Conservation (phyloP, 768 basidiomycete genomes). For the Lepiota venenata region DNA sequence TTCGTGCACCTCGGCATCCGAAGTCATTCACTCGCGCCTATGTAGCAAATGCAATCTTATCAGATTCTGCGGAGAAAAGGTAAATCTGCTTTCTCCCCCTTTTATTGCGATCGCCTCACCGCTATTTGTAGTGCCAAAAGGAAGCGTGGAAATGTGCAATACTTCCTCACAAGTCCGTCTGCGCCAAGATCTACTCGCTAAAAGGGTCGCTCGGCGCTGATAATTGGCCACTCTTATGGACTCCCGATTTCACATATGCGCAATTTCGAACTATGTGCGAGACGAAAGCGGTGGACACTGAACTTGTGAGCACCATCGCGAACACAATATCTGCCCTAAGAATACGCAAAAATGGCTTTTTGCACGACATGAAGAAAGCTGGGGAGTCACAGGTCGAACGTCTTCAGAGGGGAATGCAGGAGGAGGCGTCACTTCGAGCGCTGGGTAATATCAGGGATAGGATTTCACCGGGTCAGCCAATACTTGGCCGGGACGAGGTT, state of each 20-base stretch:
- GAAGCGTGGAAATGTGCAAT: constrained; percentile 13
- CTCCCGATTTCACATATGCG: constrained; percentile 11
- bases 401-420: too few relatives aligned
- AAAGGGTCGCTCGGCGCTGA: neutral
- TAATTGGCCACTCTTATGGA: constrained; percentile 11
- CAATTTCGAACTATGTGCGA: constrained; percentile 13
- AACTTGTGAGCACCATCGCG: constrained; percentile 6
- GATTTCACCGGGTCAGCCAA: too few relatives aligned
- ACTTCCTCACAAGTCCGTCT: constrained; percentile 15
- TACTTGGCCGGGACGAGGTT: too few relatives aligned
- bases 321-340: neutral
- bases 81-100: neutral
- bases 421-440: too few relatives aligned
- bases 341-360: too few relatives aligned
- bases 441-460: too few relatives aligned
- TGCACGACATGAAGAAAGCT: too few relatives aligned
- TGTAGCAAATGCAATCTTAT: constrained; percentile 16
- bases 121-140: constrained; percentile 13
- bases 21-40: constrained; percentile 8
- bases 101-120: neutral
- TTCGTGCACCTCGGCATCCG: constrained; percentile 5
- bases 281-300: constrained; percentile 10
- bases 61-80: constrained; percentile 16
- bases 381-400: too few relatives aligned
- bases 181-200: constrained; percentile 10